Percentiles rank a stretch among this genome's conserved stretches.
phyloP scores from a whole-genome alignment of 2,329 filamentous ascomycete genomes.

The Colletotrichum liriopes region DNA sequence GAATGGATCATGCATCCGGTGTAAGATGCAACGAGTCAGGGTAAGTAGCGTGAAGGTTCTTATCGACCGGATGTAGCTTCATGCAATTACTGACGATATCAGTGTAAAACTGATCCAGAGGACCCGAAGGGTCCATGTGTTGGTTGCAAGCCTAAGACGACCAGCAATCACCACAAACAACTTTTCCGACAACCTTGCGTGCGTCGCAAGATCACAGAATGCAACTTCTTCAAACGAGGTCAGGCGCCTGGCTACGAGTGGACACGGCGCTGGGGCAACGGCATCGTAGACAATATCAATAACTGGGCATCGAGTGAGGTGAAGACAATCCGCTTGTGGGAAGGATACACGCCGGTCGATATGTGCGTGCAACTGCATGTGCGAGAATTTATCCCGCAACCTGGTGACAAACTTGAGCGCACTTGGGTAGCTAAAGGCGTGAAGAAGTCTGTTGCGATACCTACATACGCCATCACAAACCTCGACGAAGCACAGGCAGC shows the following conservation, averaged over 20 bases:
- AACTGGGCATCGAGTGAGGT: conserved; percentile 69
- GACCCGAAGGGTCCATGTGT: conserved; percentile 65
- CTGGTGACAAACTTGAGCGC: conserved; percentile 69
- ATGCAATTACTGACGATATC: conserved; percentile 11
- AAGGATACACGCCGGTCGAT: conserved; percentile 65
- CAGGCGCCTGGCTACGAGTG: conserved; percentile 73
- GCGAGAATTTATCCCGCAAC: conserved; percentile 68
- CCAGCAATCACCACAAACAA: conserved; percentile 55
- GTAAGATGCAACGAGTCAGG: conserved; percentile 74
- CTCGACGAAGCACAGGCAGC: conserved; percentile 65
- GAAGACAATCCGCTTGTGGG: conserved; percentile 66
- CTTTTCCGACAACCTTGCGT: conserved; percentile 70
- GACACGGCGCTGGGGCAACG: conserved; percentile 71
- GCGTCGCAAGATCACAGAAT: conserved; percentile 73
- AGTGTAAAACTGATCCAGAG: conserved; percentile 69
- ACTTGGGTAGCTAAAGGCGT: conserved; percentile 67
- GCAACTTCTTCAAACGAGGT: conserved; percentile 71
- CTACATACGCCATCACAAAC: conserved; percentile 71
- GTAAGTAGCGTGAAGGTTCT: conserved; percentile 57
- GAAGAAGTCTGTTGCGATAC: conserved; percentile 65
- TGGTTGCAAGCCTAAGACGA: conserved; percentile 66
- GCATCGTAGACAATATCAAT: conserved; percentile 68
- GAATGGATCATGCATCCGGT: conserved; percentile 73
- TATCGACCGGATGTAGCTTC: background rate
- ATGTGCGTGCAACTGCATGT: conserved; percentile 65